Percentiles rank a stretch among this genome's conserved stretches.
Conservation (phyloP, 306 rosid genomes). For the Malus orientalis region DNA sequence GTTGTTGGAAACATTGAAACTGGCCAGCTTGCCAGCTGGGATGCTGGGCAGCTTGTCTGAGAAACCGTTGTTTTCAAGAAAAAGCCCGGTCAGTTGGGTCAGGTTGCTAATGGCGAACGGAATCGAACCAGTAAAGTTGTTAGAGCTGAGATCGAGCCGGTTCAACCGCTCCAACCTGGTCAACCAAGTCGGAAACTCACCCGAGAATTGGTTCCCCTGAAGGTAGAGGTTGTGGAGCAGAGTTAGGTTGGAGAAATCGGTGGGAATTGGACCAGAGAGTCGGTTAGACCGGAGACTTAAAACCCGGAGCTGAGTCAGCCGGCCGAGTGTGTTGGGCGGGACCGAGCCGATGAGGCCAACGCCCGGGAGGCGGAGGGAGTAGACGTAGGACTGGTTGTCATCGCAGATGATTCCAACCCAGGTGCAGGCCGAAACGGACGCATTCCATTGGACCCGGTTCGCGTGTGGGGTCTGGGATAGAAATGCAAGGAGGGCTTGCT, state of each 20-base stretch:
- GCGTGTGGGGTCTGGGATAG: conserved; percentile 51
- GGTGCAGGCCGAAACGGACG: conserved; percentile 61
- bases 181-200: conserved; percentile 45
- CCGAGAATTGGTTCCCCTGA: conserved; percentile 51
- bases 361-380: conserved; percentile 63
- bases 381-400: conserved; percentile 36
- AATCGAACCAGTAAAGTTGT: conserved; percentile 63
- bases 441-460: conserved; percentile 73
- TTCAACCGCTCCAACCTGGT: conserved; percentile 46
- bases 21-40: background rate
- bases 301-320: conserved; percentile 51
- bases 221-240: conserved; percentile 63
- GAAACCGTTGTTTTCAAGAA: conserved; percentile 53
- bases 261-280: conserved; percentile 59
- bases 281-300: conserved; percentile 81
- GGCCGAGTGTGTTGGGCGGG: conserved; percentile 62
- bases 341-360: conserved; percentile 69
- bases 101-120: conserved; percentile 70
- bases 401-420: conserved; percentile 83
- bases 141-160: conserved; percentile 74
- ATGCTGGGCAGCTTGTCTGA: conserved; percentile 63
- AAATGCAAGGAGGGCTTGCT: conserved; percentile 82
- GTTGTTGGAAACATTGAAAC: conserved; percentile 64
- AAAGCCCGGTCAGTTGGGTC: conserved; percentile 56
- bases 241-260: conserved; percentile 67